phyloP scores from a whole-genome alignment of 306 rosid species.

The Gleditsia sinensis region DNA sequence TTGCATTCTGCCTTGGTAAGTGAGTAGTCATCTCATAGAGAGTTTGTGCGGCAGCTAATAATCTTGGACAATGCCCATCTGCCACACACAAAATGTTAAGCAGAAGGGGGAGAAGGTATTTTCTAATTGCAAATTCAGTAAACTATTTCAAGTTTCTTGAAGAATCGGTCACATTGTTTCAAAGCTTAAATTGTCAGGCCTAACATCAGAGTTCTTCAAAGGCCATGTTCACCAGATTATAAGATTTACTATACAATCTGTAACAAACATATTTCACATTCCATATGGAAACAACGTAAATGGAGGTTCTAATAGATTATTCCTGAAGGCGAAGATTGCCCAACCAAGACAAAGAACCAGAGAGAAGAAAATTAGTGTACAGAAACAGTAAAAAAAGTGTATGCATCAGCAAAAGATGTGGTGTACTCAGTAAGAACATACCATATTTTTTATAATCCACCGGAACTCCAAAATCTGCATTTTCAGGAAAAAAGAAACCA shows the following conservation, averaged over 20 bases:
- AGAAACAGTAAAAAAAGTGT: conserved; percentile 21
- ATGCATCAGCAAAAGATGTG: conserved; percentile 22
- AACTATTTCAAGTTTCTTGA: not conserved
- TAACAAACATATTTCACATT: not conserved
- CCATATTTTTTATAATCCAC: conserved; percentile 45
- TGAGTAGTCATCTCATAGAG: conserved; percentile 66
- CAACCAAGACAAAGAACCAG: not conserved
- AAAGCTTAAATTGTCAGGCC: not conserved
- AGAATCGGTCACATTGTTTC: not conserved
- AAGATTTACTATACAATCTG: not conserved
- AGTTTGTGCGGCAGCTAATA: conserved; percentile 74
- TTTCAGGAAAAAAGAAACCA: conserved; percentile 40
- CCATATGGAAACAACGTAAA: not conserved
- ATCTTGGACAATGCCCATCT: conserved; percentile 64
- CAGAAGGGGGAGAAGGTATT: not conserved
- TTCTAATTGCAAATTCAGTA: conserved; percentile 18
- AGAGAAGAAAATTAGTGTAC: not conserved
- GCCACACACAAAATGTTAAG: conserved; percentile 45
- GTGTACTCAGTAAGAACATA: conserved; percentile 29
- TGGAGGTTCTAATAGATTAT: not conserved
- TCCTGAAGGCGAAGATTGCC: not conserved
- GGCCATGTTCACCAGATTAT: not conserved
- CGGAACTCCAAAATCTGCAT: conserved; percentile 65
- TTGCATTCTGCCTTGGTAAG: conserved; percentile 47
- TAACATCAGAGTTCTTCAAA: not conserved